Evolutionary conservation across 2,329 filamentous ascomycete species (phyloP).

Genomic region (Fusarium illudens): DNA sequence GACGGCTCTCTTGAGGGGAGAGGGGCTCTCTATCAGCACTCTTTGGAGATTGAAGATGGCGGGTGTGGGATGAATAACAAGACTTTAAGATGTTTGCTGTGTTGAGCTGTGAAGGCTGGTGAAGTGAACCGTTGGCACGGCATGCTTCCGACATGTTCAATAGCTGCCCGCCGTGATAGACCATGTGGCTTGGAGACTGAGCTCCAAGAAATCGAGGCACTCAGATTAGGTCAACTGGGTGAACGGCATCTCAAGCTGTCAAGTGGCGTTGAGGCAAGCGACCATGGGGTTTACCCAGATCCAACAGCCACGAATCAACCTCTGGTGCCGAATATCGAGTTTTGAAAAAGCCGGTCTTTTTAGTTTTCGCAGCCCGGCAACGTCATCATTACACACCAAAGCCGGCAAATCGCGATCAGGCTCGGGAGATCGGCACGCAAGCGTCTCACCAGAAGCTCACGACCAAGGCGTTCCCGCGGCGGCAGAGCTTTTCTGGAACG

Average conservation of each 20-base stretch:
- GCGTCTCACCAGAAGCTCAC: background rate
- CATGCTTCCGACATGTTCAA: background rate
- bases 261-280: background rate
- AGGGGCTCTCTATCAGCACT: conserved; percentile 22
- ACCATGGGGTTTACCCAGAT: background rate
- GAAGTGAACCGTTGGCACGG: background rate
- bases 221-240: background rate
- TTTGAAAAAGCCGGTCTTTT: conserved; percentile 1
- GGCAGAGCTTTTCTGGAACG: background rate
- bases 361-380: conserved; percentile 2
- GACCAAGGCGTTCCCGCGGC: too few species aligned
- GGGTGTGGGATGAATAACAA: conserved; percentile 38
- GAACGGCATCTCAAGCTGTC: background rate
- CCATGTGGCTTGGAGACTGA: background rate
- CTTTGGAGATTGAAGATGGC: conserved; percentile 30
- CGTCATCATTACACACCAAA: conserved; percentile 27
- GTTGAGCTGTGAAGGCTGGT: background rate
- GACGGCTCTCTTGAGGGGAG: conserved; percentile 22
- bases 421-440: conserved; percentile 34
- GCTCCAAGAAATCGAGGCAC: background rate
- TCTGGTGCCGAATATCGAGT: conserved; percentile 2
- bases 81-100: conserved; percentile 3
- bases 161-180: background rate
- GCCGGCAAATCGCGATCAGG: background rate
- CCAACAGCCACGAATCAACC: background rate